A percentile compares a stretch with the other conserved stretches of the same genome.
phyloP scores from a whole-genome alignment of 768 basidiomycete genomes.

The Trametopsis cervina region DNA sequence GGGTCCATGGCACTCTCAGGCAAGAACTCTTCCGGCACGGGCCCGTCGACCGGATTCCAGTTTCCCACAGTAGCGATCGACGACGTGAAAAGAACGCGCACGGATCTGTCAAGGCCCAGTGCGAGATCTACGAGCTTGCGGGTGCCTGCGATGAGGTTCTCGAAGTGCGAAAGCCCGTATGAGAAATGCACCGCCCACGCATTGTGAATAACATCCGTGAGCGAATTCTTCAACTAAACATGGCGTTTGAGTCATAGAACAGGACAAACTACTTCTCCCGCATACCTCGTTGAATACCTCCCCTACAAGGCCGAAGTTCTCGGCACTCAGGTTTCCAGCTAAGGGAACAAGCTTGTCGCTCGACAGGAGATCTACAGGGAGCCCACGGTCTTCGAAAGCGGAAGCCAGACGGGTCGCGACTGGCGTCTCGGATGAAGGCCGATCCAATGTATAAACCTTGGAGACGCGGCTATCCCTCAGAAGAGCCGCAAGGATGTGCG shows the following conservation, averaged over 20 bases:
- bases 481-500: conserved; percentile 4
- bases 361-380: conserved; percentile 4
- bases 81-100: conserved; percentile 26
- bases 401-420: background rate
- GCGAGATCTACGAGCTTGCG: conserved; percentile 29
- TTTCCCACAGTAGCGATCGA: conserved; percentile 24
- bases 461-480: background rate
- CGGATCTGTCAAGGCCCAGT: conserved; percentile 16
- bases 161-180: conserved; percentile 23
- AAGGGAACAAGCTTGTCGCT: conserved; percentile 1
- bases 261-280: background rate
- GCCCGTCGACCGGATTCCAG: conserved; percentile 7
- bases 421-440: background rate
- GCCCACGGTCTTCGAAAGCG: conserved; percentile 2
- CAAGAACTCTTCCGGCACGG: conserved; percentile 22
- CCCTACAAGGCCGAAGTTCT: conserved; percentile 1
- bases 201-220: conserved; percentile 8
- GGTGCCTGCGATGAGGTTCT: conserved; percentile 21
- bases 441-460: conserved; percentile 10
- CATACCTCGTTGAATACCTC: conserved; percentile 5
- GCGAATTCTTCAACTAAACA: conserved; percentile 1
- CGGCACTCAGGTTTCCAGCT: background rate
- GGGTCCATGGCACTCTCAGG: conserved; percentile 21
- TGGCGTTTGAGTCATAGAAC: too few species aligned
- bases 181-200: conserved; percentile 37